Base-by-base conservation (phyloP, 768 basidiomycete genomes). In the Tricholoma sp. region DNA sequence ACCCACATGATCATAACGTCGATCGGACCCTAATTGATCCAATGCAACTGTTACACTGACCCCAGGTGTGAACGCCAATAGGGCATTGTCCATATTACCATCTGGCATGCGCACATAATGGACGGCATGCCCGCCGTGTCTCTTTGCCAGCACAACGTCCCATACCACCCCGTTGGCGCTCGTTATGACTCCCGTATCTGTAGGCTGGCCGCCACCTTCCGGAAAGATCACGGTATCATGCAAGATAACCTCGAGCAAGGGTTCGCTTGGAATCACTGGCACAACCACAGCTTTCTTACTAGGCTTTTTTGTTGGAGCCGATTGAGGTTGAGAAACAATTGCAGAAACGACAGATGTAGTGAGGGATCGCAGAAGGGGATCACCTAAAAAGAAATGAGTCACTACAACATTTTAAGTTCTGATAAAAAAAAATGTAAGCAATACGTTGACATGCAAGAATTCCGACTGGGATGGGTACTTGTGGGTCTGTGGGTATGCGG, bases 161-260 rank as follows among this genome's bases (percentile, higher is more conserved):
- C 84, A 86, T 10, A 67, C 54, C 1, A 61, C 69, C n/a, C 77
- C 77, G 62, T 82, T 76, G 3, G 66, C 60, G 18, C 73, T 75
- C 2, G 71, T 82, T 5, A 91, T 72, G 11, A 75, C 51, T 1
- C 90, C 90, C 22, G 82, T 82, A 64, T 93, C 91, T 0, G 84
- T 84, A 0, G 88, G 87, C 61, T 93, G 91, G 0, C 91, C 91
- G 10, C 90, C 79, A 8, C 89, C 90, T 70, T 91, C 89, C 0
- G 91, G 90, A 67, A 91, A 92, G 49, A 91, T 79, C 11, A 88
- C 78, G 0, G 89, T 91, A 66, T 92, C 91, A 52, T 87, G 84
- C 46, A 91, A 72, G 52, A 85, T 76, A 7, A 92, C 72, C 63
- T 89, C 85, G 49, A 89, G 77, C 16, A 85, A 69, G 2, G 83